phyloP scores from a whole-genome alignment of 805 yeast species.

The Torulaspora indica region DNA sequence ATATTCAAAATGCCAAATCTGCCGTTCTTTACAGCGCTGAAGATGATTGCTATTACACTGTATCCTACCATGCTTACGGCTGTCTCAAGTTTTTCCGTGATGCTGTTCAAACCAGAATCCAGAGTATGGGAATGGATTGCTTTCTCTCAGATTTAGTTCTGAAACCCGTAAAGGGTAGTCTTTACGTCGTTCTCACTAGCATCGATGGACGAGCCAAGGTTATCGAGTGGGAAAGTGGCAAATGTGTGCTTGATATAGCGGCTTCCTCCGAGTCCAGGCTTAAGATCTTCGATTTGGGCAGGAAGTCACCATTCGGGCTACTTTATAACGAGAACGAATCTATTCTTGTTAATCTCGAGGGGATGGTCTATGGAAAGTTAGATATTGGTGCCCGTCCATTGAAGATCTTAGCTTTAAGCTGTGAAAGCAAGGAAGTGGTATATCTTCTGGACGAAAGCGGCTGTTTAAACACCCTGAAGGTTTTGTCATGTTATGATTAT shows the following conservation, averaged over 20 bases:
- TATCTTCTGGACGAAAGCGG: background rate
- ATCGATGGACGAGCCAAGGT: slow-evolving; percentile 9
- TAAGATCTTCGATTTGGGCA: slow-evolving; percentile 3
- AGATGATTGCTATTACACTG: slow-evolving; percentile 2
- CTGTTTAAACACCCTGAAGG: background rate
- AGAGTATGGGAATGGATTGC: slow-evolving; percentile 1
- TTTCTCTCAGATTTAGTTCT: slow-evolving; percentile 6
- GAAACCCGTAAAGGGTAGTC: background rate
- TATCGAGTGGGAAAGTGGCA: background rate
- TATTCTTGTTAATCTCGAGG: slow-evolving; percentile 2
- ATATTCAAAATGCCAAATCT: slow-evolving; percentile 1
- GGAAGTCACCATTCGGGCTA: background rate
- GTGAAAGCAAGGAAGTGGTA: background rate
- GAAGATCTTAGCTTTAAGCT: background rate
- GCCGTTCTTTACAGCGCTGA: slow-evolving; percentile 4
- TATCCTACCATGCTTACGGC: slow-evolving; percentile 2
- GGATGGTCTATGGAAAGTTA: slow-evolving; percentile 2
- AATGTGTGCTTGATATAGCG: slow-evolving; percentile 7
- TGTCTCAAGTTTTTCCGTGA: slow-evolving; percentile 3
- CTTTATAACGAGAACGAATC: slow-evolving; percentile 9
- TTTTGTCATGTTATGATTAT: background rate
- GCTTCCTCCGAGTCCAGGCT: background rate
- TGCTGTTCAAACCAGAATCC: background rate
- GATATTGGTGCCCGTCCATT: slow-evolving; percentile 5
- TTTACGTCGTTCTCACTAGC: slow-evolving; percentile 5